phyloP scores from a whole-genome alignment of 192 early-diverging fungal species.

The Coemansia biformis region DNA sequence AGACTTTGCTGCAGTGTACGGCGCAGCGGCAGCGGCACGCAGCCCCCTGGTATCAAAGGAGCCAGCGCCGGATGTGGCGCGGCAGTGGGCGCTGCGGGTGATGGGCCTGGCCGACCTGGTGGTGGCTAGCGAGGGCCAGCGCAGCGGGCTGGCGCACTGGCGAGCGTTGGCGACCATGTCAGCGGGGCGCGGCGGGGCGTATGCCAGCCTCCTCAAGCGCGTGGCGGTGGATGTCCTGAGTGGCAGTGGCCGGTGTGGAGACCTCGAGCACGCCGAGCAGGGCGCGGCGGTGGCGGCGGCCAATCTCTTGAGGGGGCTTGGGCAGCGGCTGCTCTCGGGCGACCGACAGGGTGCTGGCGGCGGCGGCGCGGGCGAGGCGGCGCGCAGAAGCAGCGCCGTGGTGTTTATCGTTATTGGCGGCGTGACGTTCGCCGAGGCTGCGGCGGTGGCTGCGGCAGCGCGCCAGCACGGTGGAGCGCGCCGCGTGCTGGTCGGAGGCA shows the following conservation, averaged over 20 bases:
- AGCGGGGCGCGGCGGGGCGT: constrained; percentile 16
- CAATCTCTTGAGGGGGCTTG: constrained; percentile 43
- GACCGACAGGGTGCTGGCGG: not conserved
- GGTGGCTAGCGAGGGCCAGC: constrained; percentile 28
- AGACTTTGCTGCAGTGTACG: constrained; percentile 20
- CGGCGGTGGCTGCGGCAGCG: constrained; percentile 17
- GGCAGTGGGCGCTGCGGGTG: constrained; percentile 20
- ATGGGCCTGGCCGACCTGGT: constrained; percentile 10
- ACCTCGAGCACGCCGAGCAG: constrained; percentile 40
- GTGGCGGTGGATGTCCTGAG: constrained; percentile 23
- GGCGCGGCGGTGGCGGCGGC: constrained; percentile 21
- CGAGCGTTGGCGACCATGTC: constrained; percentile 22
- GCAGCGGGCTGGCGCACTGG: constrained; percentile 21
- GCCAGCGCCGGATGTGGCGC: constrained; percentile 1
- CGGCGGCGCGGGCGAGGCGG: constrained; percentile 21
- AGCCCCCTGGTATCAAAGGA: no score
- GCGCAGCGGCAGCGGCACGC: not conserved
- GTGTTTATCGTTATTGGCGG: constrained; percentile 43
- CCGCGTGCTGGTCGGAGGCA: constrained; percentile 29
- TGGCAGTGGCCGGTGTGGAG: constrained; percentile 7
- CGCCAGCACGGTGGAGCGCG: constrained; percentile 21
- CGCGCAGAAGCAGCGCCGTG: constrained; percentile 13
- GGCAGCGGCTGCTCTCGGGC: constrained; percentile 38
- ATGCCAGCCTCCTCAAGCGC: constrained; percentile 19
- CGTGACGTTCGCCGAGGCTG: constrained; percentile 38